Conservation (phyloP, 78 protist genomes). For the Dictyostelium citrinum region DNA sequence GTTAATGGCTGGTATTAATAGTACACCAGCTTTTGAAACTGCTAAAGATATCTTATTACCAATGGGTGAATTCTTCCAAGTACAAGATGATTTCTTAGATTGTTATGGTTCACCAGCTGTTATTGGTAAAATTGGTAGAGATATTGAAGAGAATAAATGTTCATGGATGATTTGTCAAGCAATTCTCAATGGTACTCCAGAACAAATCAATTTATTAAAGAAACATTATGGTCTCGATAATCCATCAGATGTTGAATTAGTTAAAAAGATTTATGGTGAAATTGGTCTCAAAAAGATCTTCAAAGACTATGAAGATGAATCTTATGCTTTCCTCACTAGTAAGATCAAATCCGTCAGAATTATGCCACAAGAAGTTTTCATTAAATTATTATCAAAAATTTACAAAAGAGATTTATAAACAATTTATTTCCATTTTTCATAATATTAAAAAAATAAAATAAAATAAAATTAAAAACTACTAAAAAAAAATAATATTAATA, state of each 20-base stretch:
- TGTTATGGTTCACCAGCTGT: conserved; percentile 95
- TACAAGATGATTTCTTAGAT: conserved; percentile 98
- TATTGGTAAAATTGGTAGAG: conserved; percentile 98
- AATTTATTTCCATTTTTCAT: background rate
- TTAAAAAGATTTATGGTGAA: conserved; percentile 39
- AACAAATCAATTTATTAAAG: conserved; percentile 81
- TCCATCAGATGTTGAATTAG: conserved; percentile 30
- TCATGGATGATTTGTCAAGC: conserved; percentile 94
- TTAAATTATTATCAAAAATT: conserved; percentile 66
- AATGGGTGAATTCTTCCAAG: conserved; percentile 97
- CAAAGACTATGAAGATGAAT: conserved; percentile 41
- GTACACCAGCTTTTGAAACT: conserved; percentile 41
- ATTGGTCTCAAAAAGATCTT: conserved; percentile 51
- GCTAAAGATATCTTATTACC: conserved; percentile 87
- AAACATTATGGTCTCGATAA: conserved; percentile 82
- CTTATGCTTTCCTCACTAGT: background rate
- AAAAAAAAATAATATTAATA: background rate
- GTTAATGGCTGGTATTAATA: conserved; percentile 83
- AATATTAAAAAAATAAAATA: background rate
- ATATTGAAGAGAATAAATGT: conserved; percentile 98
- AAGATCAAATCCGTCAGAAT: conserved; percentile 69
- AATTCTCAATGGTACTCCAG: conserved; percentile 76
- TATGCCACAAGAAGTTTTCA: conserved; percentile 82
- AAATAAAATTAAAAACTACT: background rate
- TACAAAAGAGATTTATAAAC: conserved; percentile 68